Conservation (phyloP, 2,329 filamentous ascomycete species). For the Colletotrichum echinochloae region DNA sequence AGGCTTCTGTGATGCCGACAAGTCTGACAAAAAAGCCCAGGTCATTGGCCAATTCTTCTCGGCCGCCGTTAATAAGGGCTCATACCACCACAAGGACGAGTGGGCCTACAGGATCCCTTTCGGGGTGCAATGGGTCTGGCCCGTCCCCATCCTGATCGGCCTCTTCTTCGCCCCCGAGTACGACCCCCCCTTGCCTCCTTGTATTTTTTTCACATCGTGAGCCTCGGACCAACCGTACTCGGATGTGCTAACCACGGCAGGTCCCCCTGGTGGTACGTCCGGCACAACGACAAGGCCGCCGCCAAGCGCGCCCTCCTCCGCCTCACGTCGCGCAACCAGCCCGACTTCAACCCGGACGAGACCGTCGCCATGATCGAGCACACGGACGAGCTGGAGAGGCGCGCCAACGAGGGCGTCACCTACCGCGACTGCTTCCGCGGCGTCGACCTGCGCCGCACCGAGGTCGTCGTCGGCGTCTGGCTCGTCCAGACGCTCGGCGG, state of each 20-base stretch:
- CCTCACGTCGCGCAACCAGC: conserved; percentile 54
- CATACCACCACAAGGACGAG: conserved; percentile 53
- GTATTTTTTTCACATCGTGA: background rate
- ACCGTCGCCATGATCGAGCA: conserved; percentile 66
- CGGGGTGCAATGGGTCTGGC: conserved; percentile 66
- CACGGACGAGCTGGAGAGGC: conserved; percentile 63
- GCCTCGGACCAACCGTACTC: background rate
- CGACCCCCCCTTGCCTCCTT: conserved; percentile 7
- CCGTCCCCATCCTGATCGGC: conserved; percentile 58
- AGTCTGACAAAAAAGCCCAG: conserved; percentile 9
- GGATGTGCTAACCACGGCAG: conserved; percentile 41
- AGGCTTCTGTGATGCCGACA: too few relatives aligned
- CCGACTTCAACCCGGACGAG: conserved; percentile 58
- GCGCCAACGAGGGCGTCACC: conserved; percentile 54
- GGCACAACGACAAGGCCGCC: conserved; percentile 55
- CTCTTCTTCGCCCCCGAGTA: conserved; percentile 62
- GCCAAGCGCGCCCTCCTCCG: conserved; percentile 57
- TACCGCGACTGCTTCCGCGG: conserved; percentile 66
- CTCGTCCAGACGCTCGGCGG: conserved; percentile 62
- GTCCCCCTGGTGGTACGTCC: conserved; percentile 65
- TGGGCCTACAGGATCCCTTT: conserved; percentile 65
- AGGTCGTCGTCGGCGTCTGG: conserved; percentile 63
- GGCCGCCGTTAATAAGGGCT: conserved; percentile 59
- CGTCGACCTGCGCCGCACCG: conserved; percentile 63
- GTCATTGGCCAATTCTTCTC: conserved; percentile 66